Evolutionary conservation across 2,329 filamentous ascomycete genomes (phyloP), one percentile per base, ranked within the genome.

Genomic region (Shiraia sp.): DNA sequence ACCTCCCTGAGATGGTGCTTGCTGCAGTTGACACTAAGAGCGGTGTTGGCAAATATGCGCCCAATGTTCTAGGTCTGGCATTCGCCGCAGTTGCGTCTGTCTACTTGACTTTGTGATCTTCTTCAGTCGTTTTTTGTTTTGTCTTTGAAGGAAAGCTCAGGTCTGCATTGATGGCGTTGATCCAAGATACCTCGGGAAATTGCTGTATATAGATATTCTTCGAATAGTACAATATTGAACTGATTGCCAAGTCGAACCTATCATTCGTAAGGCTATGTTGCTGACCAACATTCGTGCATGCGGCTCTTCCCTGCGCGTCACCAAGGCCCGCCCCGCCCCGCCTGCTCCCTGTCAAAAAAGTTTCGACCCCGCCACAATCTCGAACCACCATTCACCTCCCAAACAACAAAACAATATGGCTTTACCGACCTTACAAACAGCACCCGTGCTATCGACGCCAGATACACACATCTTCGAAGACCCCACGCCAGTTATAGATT

Each of bases 391-490:
- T 16, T 28, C 14, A 22, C 19, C 19, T 22, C 19, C 4, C 37
- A 40, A 27, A 26, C 36, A 48, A 47, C 33, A 37, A 37, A 31
- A 35, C 36, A 46, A 42, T 35, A 69, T 69, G 65, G 55, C 57
- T 13, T 45, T 46, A 1, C 51, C 55, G 3, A 51, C 61, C 4
- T 63, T 66, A 9, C 45, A 45, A 34, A 53, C 51, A 15, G 78
- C 81, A 8, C 82, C 82, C 1, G 74, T 83, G 2, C 74, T 86
- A 30, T 85, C 81, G 1, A 85, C 82, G 3, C 81, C 82, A 4
- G 81, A 83, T 41, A 76, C 77, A 31, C 79, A 81, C 55, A 76
- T 85, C 22, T 75, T 85, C 51, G 78, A 82, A 53, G 76, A 78
- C 32, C 70, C 77, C 4, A 72, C 74, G 6, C 69, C 76, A 2